Evolutionary conservation across 208 protist species (phyloP), one percentile per base, ranked within the genome.

Genomic region (Trypanosoma theileri): DNA sequence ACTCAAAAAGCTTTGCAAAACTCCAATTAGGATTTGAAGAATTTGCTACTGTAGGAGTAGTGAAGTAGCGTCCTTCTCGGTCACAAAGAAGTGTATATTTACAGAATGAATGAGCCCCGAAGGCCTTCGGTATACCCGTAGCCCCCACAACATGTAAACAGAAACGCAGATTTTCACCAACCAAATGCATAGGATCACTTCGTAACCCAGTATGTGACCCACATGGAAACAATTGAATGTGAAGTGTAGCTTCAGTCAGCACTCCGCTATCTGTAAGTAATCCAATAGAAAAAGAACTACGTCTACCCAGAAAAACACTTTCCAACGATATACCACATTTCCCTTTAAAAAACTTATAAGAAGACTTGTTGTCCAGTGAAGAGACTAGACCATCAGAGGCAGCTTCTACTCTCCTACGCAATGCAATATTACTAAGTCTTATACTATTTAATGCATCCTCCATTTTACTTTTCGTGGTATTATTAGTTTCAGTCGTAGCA

Each of bases 61-160:
- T 81, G 66, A 90, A 90, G 55, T 74, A 86, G 21, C 80, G 79
- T 46, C 88, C 73, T 12, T 85, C 71, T 31, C 70, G 55, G 69
- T 95, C 85, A 53, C 72, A 80, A 9, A 81, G 64, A 8, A 95
- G 68, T 6, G 77, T 83, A 35, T 89, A 73, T 59, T 80, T 79
- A 63, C 86, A 92, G 59, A 95, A 89, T 6, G 70, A 69, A 60
- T 86, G 76, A 12, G 69, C 59, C 8, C 56, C 59, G 24, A 72
- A 89, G 11, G 69, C 35, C 12, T 66, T 45, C 6, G 89, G 89
- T 12, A 95, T 78, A 8, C 72, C 68, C 16, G 77, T 71, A 13
- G 83, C 89, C 12, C 85, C 82, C 13, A 95, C 78, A 44, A 95
- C 63, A 50, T 82, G 72, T 13, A 95, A 62, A 59, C 82, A 91